Evolutionary conservation across 129 eudicot species (phyloP).

Genomic region (Apium graveolens): DNA sequence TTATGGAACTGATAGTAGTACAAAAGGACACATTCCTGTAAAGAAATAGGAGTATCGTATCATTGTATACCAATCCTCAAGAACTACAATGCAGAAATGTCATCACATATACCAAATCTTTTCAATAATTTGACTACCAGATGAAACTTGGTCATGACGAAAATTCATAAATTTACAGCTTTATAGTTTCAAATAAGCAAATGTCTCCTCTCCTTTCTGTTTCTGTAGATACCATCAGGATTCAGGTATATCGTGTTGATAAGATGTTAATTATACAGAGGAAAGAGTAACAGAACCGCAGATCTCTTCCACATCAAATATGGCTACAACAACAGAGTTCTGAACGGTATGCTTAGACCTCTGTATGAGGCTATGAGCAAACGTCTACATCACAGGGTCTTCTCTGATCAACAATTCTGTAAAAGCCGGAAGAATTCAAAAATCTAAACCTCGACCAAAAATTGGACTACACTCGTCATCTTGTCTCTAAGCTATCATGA

Average conservation of each 20-base stretch:
- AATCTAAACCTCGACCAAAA: not conserved
- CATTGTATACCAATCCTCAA: not conserved
- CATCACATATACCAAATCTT: not conserved
- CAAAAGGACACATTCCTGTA: not conserved
- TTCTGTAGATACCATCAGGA: not conserved
- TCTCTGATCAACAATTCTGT: slow-evolving; percentile 2
- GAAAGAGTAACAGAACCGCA: not conserved
- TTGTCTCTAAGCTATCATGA: slow-evolving; percentile 25
- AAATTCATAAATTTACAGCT: not conserved
- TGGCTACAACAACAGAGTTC: not conserved
- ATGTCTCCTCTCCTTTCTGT: not conserved
- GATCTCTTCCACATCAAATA: slow-evolving; percentile 3
- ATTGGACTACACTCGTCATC: slow-evolving; percentile 12
- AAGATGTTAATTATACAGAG: not conserved
- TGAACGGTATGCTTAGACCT: not conserved
- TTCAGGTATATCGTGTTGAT: not conserved
- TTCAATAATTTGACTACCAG: not conserved
- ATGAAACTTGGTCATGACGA: not conserved
- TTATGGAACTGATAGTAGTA: not conserved
- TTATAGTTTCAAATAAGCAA: not conserved
- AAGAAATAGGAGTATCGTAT: not conserved
- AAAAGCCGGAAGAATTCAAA: not conserved
- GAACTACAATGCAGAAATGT: not conserved
- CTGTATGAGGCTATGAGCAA: not conserved
- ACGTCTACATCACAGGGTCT: not conserved